Evolutionary conservation across 106 monocot species (phyloP), one percentile per base, ranked within the genome.

Genomic region (Apostasia ramifera): DNA sequence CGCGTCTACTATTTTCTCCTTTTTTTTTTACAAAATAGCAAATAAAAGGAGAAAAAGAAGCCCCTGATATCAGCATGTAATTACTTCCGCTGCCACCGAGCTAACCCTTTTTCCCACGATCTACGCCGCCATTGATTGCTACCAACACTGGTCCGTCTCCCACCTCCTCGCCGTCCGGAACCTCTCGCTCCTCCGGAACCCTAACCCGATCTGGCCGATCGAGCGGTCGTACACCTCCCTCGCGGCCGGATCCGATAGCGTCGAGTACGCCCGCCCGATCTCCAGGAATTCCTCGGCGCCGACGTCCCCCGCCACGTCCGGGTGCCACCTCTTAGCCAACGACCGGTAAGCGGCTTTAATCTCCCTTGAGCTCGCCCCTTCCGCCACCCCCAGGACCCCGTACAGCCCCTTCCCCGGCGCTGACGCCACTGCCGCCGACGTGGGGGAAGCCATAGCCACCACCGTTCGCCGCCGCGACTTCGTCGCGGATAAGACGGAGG

Each of bases 261-360:
- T 73, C 11, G 68, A 53, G 66, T 80, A 84, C 9, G 81, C 79
- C 66, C 44, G 40, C 37, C 66, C 61, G 66, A 84, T 84, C 72
- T 80, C 69, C 42, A 84, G 40, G 60, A 84, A 84, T 26, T 49
- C 68, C 53, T 48, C 65, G 13, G 63, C 63, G 10, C 51, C 53
- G 61, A 5, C 59, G 6, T 40, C 51, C 1, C 61, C 40, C 40
- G 13, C 65, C 63, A 78, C 71, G 69, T 88, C 87, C n/a, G 83
- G 87, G 62, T 88, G 88, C 70, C 76, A 76, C 62, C 76, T 49
- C 79, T 88, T 88, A 63, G 88, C 88, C 48, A 84, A 59, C 5
- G 84, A 54, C 37, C 88, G 76, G 78, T 88, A 88, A 2, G 88
- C 88, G 40, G 61, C 72, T 71, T 88, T 84, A 66, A 88, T 81